phyloP scores from a whole-genome alignment of 257 asterid genomes.

The Eustoma russellianum region DNA sequence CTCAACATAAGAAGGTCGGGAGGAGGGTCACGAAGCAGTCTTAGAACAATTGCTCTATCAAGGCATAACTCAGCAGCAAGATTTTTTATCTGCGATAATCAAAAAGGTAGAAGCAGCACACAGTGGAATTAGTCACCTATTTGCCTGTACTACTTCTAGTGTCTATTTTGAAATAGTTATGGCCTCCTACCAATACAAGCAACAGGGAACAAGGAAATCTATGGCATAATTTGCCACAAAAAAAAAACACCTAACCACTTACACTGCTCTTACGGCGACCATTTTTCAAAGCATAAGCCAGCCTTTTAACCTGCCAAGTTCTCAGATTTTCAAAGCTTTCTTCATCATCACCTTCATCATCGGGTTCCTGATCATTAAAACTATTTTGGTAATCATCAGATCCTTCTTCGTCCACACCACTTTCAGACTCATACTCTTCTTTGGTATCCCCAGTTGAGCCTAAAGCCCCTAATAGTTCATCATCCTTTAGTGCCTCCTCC shows the following conservation, averaged over 20 bases:
- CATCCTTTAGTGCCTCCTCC: conserved; percentile 81
- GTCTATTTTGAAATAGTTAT: too few species aligned
- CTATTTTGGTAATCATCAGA: conserved; percentile 2
- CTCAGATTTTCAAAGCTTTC: conserved; percentile 43
- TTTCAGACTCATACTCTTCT: conserved; percentile 16
- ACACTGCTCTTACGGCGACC: conserved; percentile 93
- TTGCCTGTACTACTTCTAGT: too few species aligned
- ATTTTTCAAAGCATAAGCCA: conserved; percentile 73
- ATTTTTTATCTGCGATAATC: conserved; percentile 60
- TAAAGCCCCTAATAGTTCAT: conserved; percentile 50
- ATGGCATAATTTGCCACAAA: too few species aligned
- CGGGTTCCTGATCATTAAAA: conserved; percentile 26
- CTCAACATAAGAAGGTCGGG: conserved; percentile 72
- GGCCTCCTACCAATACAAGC: too few species aligned
- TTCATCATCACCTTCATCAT: conserved; percentile 33
- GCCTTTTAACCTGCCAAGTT: conserved; percentile 79
- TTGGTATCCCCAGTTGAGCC: conserved; percentile 15
- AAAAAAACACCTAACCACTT: conserved; percentile 15
- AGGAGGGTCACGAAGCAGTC: conserved; percentile 85
- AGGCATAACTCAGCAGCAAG: conserved; percentile 87
- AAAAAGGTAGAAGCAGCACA: too few species aligned
- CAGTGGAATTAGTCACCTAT: too few species aligned
- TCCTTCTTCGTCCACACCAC: conserved; percentile 26
- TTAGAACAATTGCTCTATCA: conserved; percentile 72
- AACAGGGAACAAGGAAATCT: too few species aligned